Evolutionary conservation across 2,329 filamentous ascomycete species (phyloP).

Genomic region (Stagonosporopsis rhizophila): DNA sequence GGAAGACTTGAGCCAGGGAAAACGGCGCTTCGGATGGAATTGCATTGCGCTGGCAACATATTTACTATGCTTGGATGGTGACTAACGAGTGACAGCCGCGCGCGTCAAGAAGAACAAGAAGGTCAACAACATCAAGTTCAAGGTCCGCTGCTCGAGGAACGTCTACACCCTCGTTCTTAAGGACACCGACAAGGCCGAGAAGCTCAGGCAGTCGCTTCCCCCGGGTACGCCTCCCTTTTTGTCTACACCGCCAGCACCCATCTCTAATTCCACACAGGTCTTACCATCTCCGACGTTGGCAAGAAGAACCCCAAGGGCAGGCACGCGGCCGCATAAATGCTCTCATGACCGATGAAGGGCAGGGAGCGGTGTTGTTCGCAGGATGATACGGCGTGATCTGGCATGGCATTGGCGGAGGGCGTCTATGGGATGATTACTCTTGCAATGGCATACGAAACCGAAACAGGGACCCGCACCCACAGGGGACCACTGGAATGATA

Average conservation of each 20-base stretch:
- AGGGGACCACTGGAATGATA: slow-evolving; percentile 20
- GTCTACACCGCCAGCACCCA: not conserved
- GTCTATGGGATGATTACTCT: slow-evolving; percentile 43
- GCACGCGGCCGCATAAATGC: slow-evolving; percentile 45
- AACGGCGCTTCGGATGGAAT: not conserved
- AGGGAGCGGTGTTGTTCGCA: slow-evolving; percentile 10
- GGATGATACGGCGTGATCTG: slow-evolving; percentile 13
- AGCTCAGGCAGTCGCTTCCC: slow-evolving; percentile 98
- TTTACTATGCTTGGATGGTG: not conserved
- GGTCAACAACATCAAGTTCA: slow-evolving; percentile 97
- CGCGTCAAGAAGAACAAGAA: slow-evolving; percentile 86
- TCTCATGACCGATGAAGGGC: slow-evolving; percentile 4
- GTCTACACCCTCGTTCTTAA: slow-evolving; percentile 98
- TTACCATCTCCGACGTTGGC: slow-evolving; percentile 66
- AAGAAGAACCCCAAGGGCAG: slow-evolving; percentile 69
- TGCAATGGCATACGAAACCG: slow-evolving; percentile 39
- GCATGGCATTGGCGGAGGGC: slow-evolving; percentile 38
- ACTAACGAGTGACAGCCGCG: slow-evolving; percentile 50
- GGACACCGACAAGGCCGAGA: slow-evolving; percentile 99
- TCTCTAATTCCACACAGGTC: slow-evolving; percentile 50
- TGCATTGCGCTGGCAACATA: not conserved
- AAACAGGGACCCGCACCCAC: slow-evolving; percentile 27
- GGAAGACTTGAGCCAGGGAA: not conserved
- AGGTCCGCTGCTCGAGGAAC: slow-evolving; percentile 97
- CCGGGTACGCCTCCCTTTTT: slow-evolving; percentile 72